phyloP scores from a whole-genome alignment of 768 basidiomycete species.

The Mycena capillaripes region DNA sequence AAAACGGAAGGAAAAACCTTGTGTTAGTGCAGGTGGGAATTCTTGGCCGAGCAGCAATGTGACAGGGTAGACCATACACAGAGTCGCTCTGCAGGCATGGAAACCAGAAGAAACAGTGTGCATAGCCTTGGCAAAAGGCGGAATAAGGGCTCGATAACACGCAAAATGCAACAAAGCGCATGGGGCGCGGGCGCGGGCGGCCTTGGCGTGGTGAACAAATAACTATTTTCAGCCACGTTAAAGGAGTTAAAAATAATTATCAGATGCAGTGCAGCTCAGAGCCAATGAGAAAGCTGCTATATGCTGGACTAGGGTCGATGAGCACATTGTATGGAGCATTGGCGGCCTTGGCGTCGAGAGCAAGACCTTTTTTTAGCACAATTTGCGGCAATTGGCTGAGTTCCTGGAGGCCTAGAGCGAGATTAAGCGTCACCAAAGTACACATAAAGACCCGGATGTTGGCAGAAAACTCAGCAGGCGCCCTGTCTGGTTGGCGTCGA shows the following conservation, averaged over 20 bases:
- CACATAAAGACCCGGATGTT: background rate
- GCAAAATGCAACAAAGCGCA: background rate
- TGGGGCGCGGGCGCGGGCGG: background rate
- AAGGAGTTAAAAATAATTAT: conserved; percentile 2
- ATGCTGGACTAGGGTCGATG: background rate
- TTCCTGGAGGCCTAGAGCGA: background rate
- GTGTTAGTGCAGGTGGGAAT: too few species aligned
- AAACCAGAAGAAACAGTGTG: background rate
- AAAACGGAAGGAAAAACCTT: too few species aligned
- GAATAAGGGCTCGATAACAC: background rate
- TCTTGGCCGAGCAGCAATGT: too few species aligned
- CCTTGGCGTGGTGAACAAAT: background rate
- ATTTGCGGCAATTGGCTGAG: too few species aligned
- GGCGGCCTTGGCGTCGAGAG: too few species aligned
- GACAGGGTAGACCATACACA: too few species aligned
- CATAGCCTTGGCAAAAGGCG: background rate
- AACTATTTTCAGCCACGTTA: background rate
- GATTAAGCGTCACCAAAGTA: background rate
- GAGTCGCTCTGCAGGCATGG: too few species aligned
- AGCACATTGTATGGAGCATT: too few species aligned
- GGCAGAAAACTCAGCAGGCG: background rate
- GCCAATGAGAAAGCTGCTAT: background rate
- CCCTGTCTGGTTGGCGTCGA: background rate
- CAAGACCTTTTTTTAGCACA: too few species aligned
- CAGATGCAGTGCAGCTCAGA: background rate